Percentiles rank a stretch among this genome's conserved stretches.
These are phyloP conservation scores for Geranomyces michiganensis DNA, from an alignment of 192 early-diverging fungal genomes.

Conservation along the genomic window DNA sequence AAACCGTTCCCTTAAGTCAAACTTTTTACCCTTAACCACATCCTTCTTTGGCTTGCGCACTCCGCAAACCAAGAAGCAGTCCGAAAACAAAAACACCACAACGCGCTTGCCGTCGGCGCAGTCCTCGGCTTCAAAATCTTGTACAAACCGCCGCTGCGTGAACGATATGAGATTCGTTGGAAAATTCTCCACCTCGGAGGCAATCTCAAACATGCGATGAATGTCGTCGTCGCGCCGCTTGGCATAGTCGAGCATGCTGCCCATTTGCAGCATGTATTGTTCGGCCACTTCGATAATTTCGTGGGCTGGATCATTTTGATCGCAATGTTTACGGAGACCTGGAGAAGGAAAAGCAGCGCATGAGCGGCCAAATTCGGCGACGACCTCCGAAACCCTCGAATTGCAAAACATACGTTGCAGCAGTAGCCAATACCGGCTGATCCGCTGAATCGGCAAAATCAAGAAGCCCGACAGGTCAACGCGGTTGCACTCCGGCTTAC, in stretches of 20 bases:
- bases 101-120: constrained; percentile 4
- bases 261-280: constrained; percentile 38
- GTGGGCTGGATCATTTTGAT: constrained; percentile 11
- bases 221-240: constrained; percentile 31
- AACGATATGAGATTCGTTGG: constrained; percentile 31
- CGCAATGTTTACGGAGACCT: constrained; percentile 25
- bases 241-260: constrained; percentile 29
- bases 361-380: not conserved
- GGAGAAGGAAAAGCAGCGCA: not conserved
- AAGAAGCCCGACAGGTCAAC: not conserved
- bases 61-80: constrained; percentile 20
- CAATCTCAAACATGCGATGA: constrained; percentile 37
- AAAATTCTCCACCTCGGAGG: constrained; percentile 16
- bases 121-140: constrained; percentile 21
- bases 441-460: constrained; percentile 29
- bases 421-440: constrained; percentile 37
- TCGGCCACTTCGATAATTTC: constrained; percentile 30
- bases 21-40: not conserved
- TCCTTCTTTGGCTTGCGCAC: constrained; percentile 15
- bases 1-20: no score
- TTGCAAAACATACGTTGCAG: constrained; percentile 17
- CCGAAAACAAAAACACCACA: constrained; percentile 29
- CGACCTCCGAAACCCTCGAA: no score
- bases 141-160: constrained; percentile 28
- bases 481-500: constrained; percentile 20